Percentiles rank a stretch among this genome's conserved stretches.
Conservation (phyloP, 148 eudicot genomes). For the Diospyros lotus region DNA sequence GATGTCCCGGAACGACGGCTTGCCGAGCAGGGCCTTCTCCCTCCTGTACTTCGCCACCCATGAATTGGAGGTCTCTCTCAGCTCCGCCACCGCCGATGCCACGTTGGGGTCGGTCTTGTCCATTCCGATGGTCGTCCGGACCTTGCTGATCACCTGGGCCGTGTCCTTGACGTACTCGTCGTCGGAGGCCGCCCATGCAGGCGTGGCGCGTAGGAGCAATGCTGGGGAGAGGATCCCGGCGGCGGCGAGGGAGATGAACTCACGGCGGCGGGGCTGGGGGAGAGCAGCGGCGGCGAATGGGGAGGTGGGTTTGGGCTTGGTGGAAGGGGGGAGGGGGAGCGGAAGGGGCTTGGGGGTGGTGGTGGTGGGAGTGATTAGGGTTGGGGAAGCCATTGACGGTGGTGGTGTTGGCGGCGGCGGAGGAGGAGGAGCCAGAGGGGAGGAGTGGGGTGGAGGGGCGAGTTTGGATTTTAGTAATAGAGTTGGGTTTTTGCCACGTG, state of each 20-base stretch:
- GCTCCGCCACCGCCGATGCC: constrained; percentile 71
- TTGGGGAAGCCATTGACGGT: constrained; percentile 59
- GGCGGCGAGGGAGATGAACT: constrained; percentile 30
- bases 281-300: constrained; percentile 19
- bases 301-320: constrained; percentile 29
- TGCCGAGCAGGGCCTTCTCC: constrained; percentile 74
- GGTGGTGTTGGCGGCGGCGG: too few relatives aligned
- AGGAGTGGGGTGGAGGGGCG: constrained; percentile 7
- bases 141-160: constrained; percentile 71
- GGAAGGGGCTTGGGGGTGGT: constrained; percentile 27
- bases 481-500: constrained; percentile 34
- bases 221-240: constrained; percentile 23
- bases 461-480: constrained; percentile 5
- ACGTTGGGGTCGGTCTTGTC: constrained; percentile 68
- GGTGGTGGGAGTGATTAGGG: constrained; percentile 58
- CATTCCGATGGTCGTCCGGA: constrained; percentile 53
- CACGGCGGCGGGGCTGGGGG: constrained; percentile 34
- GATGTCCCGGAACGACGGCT: constrained; percentile 76
- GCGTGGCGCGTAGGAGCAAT: constrained; percentile 14
- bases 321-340: constrained; percentile 14
- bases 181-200: constrained; percentile 53
- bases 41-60: constrained; percentile 98
- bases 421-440: constrained; percentile 5
- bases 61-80: constrained; percentile 65
- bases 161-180: constrained; percentile 92